Base-by-base conservation (phyloP, 225 moss, liverwort and hornwort species). In the Sphagnum tenellum region DNA sequence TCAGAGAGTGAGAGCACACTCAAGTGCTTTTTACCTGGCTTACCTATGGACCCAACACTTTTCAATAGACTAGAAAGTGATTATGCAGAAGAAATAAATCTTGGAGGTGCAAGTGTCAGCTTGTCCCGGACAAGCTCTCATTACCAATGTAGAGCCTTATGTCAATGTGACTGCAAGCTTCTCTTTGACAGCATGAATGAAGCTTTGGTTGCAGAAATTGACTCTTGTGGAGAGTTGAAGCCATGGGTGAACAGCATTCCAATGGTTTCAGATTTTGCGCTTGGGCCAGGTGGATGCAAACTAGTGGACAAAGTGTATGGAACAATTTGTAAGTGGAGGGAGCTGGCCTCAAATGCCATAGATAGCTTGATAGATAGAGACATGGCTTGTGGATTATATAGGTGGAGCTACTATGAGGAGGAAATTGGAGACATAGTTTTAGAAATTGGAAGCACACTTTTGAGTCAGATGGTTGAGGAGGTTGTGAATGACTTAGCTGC, bases 351-450 rank as follows among this genome's bases (percentile, higher is more conserved):
- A 45, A 81, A 89, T 56, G 86, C 86, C 7, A 70, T 93, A 52
- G 89, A 93, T 56, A 77, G 83, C 60, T 71, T 93, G 48, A 88
- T 93, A 66, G 89, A 89, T 67, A 80, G 78, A 58, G 92, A 93
- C 48, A 93, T 93, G 92, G 80, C 29, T 29, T 29, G 29, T 29
- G 85, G 89, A 2, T 74, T 75, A 69, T 89, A 86, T 8, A 88
- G 80, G 57, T 93, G 92, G 92, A 63, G 75, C 4, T 72, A 81
- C 44, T 80, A 81, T n/a, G 74, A 69, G 78, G 78, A 78, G 64
- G 92, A 89, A 57, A 70, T 79, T 7, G 81, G 81, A 10, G 86
- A 80, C 48, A 64, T 93, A 47, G 83, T 83, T 45, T 73, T 88
- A 55, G 82, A 93, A 54, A 86, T 93, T 44, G 92, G 89, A 65